These are phyloP conservation scores for Nicotiana noctiflora DNA, from an alignment of 257 asterid genomes.

Conservation along the genomic window DNA sequence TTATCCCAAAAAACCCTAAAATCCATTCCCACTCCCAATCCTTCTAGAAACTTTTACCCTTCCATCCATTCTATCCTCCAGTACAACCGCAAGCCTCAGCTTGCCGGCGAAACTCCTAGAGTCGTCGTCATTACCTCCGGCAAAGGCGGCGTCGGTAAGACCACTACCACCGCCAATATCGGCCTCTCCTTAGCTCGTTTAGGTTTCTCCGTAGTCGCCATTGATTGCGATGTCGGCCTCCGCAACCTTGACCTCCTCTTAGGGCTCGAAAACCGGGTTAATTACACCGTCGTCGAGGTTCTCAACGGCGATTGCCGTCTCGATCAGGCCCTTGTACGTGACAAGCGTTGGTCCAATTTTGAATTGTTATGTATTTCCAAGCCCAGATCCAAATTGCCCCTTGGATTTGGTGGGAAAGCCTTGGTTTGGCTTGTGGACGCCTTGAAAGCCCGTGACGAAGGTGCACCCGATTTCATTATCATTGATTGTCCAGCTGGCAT, in stretches of 20 bases:
- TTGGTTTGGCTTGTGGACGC: slow-evolving; percentile 89
- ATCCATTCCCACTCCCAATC: slow-evolving; percentile 25
- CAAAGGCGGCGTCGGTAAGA: slow-evolving; percentile 95
- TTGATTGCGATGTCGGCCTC: slow-evolving; percentile 95
- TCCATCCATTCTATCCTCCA: slow-evolving; percentile 59
- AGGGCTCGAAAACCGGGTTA: slow-evolving; percentile 93
- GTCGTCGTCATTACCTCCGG: slow-evolving; percentile 97
- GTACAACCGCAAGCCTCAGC: slow-evolving; percentile 96
- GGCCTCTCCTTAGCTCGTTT: slow-evolving; percentile 89
- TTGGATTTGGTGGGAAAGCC: slow-evolving; percentile 95
- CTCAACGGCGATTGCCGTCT: slow-evolving; percentile 96
- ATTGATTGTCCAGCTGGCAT: slow-evolving; percentile 96
- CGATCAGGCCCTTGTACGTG: slow-evolving; percentile 91
- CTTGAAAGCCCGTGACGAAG: slow-evolving; percentile 65
- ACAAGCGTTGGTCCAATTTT: slow-evolving; percentile 94
- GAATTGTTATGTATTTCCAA: slow-evolving; percentile 89
- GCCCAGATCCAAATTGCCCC: slow-evolving; percentile 80
- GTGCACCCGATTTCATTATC: slow-evolving; percentile 72
- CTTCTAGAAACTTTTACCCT: slow-evolving; percentile 10
- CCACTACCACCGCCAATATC: slow-evolving; percentile 94
- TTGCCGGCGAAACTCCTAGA: slow-evolving; percentile 84
- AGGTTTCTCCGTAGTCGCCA: slow-evolving; percentile 89
- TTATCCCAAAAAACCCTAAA: slow-evolving; percentile 32
- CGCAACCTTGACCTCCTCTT: slow-evolving; percentile 91
- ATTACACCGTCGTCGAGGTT: slow-evolving; percentile 89